phyloP scores from a whole-genome alignment of 192 early-diverging fungal species.

The Mycoemilia scoparia region DNA sequence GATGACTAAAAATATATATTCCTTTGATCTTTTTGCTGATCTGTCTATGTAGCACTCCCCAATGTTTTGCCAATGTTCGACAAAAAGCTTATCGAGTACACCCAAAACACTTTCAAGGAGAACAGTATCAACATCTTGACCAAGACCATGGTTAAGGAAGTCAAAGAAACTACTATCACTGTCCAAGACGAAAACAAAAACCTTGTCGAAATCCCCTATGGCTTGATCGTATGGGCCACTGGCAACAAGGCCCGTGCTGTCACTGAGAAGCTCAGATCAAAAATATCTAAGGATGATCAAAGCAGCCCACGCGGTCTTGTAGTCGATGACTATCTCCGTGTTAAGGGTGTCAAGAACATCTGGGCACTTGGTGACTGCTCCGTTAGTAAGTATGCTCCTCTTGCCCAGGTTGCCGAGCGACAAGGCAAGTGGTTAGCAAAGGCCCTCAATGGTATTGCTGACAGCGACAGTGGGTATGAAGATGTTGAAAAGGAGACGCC shows the following conservation, averaged over 20 bases:
- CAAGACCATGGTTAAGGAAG: conserved; percentile 43
- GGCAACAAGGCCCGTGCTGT: conserved; percentile 50
- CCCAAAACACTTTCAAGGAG: conserved; percentile 50
- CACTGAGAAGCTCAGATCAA: conserved; percentile 28
- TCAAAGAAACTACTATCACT: conserved; percentile 37
- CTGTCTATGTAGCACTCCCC: too few species aligned
- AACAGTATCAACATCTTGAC: conserved; percentile 63
- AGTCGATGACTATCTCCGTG: conserved; percentile 57
- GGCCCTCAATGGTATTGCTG: conserved; percentile 32
- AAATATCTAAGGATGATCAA: conserved; percentile 18
- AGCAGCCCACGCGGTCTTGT: conserved; percentile 37
- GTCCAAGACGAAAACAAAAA: conserved; percentile 34
- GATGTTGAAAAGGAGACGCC: conserved; percentile 21
- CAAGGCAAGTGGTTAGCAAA: conserved; percentile 76
- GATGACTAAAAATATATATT: too few species aligned
- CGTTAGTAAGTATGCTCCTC: conserved; percentile 51
- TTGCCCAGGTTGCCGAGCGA: conserved; percentile 78
- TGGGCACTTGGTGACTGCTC: conserved; percentile 88
- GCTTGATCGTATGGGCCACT: conserved; percentile 59
- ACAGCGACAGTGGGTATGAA: not conserved
- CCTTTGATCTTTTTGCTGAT: too few species aligned
- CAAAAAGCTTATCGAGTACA: conserved; percentile 49
- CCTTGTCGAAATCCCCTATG: conserved; percentile 37
- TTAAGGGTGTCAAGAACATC: conserved; percentile 46
- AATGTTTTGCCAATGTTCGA: conserved; percentile 63